Conservation (phyloP, 2,329 filamentous ascomycete species). For the Tolypocladium tropicale region DNA sequence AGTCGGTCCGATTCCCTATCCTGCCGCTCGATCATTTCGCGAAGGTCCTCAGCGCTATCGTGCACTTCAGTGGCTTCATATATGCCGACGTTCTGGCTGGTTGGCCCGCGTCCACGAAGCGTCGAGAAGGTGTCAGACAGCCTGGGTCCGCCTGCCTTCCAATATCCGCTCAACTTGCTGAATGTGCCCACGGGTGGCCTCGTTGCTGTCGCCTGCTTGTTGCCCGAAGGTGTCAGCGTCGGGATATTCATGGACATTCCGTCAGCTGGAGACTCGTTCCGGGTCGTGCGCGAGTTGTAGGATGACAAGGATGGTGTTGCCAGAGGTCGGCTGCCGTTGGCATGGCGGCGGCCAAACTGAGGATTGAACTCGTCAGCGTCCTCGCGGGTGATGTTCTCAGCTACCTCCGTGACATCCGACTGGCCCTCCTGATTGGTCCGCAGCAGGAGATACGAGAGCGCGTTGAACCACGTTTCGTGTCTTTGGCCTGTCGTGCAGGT, state of each 20-base stretch:
- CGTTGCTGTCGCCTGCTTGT: slow-evolving; percentile 21
- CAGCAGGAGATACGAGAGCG: slow-evolving; percentile 82
- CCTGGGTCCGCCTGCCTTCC: slow-evolving; percentile 35
- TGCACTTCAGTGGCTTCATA: slow-evolving; percentile 54
- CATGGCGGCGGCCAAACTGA: slow-evolving; percentile 28
- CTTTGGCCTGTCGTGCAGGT: slow-evolving; percentile 88
- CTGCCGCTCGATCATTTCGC: slow-evolving; percentile 68
- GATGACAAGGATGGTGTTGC: slow-evolving; percentile 63
- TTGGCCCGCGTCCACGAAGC: slow-evolving; percentile 40
- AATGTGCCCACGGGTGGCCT: slow-evolving; percentile 36
- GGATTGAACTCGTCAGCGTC: slow-evolving; percentile 79
- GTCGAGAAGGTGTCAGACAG: slow-evolving; percentile 41
- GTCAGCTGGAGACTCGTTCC: slow-evolving; percentile 51
- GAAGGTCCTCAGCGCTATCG: slow-evolving; percentile 75
- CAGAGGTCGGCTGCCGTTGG: slow-evolving; percentile 34
- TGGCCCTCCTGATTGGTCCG: slow-evolving; percentile 59
- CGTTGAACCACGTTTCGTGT: slow-evolving; percentile 98
- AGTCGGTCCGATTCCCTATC: slow-evolving; percentile 68
- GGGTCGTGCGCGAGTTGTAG: slow-evolving; percentile 64
- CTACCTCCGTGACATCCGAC: slow-evolving; percentile 49
- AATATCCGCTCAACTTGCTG: slow-evolving; percentile 50
- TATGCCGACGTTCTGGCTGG: slow-evolving; percentile 34
- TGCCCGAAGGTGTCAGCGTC: slow-evolving; percentile 42
- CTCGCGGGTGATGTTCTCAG: slow-evolving; percentile 46
- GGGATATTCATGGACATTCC: slow-evolving; percentile 41